Base-by-base conservation (phyloP, 768 basidiomycete species). In the Trametes villosa region DNA sequence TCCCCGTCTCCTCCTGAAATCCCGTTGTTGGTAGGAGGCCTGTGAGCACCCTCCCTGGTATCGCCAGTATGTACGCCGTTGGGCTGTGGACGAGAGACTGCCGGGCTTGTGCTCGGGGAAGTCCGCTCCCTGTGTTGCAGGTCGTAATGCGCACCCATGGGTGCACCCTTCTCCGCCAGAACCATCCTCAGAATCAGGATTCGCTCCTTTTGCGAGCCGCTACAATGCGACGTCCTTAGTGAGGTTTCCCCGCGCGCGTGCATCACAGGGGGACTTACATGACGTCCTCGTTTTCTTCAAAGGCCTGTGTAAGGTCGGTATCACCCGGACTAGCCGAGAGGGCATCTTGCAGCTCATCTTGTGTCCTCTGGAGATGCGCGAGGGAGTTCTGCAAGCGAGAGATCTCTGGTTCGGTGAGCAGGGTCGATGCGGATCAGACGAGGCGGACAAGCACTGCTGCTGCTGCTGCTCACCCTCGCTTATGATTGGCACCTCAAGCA, bases 171-270 rank as follows among this genome's bases (percentile, higher is more conserved):
- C 67, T 86, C 81, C 20, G 75, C 73, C 55, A 92, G 74, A 8
- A 87, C 89, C 67, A 86, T 75, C 71, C 81, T 84, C 52, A 92
- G 78, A 52, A 92, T 90, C 27, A 75, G 74, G 59, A 92, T 83
- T 22, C 91, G 34, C 64, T 94, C 92, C 67, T 88, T 83, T 73
- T 93, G 92, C 9, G 91, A 90, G 8, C 82, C 87, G 63, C 92
- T 63, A 30, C 66, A 44, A 5, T 56, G 48, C 22, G 22, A 18
- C 8, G 20, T 27, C 7, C 33, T 44, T 27, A 44, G 42, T 11
- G 3, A 42, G 20, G 9, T 22, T 9, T 53, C 15, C n/a, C n/a
- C 11, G 27, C 13, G 22, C n/a, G n/a, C n/a, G 3, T 41, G n/a
- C 46, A 20, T 44, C 9, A 27, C 12, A 29, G 34, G 20, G 18